phyloP scores from a whole-genome alignment of 345 rosid genomes.

The Syzygium oleosum region DNA sequence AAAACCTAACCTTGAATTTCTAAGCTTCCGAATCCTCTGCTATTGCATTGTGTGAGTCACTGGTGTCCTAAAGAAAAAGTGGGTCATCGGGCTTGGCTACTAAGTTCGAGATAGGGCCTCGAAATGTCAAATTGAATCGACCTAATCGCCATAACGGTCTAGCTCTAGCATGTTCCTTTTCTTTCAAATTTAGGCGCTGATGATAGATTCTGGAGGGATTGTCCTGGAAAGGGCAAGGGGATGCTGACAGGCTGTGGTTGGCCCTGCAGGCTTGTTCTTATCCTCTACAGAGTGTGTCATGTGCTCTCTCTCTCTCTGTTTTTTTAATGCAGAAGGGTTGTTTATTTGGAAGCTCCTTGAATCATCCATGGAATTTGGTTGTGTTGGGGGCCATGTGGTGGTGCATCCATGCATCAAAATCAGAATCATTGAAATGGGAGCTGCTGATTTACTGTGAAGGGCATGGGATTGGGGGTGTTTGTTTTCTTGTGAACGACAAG shows the following conservation, averaged over 20 bases:
- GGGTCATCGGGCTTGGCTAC: not conserved
- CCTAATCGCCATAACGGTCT: not conserved
- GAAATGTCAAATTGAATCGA: not conserved
- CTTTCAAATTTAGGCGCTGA: not conserved
- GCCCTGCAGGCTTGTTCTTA: conserved; percentile 8
- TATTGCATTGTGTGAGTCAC: not conserved
- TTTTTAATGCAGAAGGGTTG: not conserved
- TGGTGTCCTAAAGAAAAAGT: not conserved
- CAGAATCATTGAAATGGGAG: not conserved
- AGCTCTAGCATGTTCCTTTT: not conserved
- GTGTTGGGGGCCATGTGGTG: not conserved
- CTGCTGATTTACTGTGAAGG: too few relatives aligned
- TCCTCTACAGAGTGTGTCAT: conserved; percentile 3
- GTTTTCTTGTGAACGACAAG: not conserved
- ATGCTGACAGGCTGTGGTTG: not conserved
- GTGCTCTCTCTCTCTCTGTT: not conserved
- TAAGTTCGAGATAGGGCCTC: not conserved
- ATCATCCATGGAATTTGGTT: not conserved
- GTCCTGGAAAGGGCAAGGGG: not conserved
- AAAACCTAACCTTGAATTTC: not conserved
- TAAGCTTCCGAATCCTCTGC: not conserved
- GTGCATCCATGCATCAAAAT: not conserved
- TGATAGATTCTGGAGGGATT: not conserved
- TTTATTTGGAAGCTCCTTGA: not conserved
- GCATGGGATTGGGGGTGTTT: not conserved